Percentiles rank a stretch among this genome's conserved stretches.
phyloP scores from a whole-genome alignment of 176 grass and related monocot species.

The Musa schizocarpa region DNA sequence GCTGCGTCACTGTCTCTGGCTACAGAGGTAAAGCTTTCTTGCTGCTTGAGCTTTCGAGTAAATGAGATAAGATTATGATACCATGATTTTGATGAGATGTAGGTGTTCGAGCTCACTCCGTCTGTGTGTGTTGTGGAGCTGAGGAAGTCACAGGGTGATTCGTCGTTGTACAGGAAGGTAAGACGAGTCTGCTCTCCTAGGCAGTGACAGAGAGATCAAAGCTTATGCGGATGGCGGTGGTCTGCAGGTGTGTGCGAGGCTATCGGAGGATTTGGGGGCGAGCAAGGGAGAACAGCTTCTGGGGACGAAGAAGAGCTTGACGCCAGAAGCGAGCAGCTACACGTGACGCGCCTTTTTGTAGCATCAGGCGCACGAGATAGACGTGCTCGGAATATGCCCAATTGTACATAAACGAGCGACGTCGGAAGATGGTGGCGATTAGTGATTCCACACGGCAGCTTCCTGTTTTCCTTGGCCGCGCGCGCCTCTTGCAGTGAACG shows the following conservation, averaged over 20 bases:
- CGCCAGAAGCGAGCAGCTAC: too few species aligned
- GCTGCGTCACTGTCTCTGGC: conserved; percentile 41
- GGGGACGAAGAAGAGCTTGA: neutral
- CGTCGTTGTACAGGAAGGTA: conserved; percentile 69
- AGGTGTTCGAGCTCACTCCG: conserved; percentile 83
- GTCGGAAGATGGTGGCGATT: too few species aligned
- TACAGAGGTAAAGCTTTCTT: conserved; percentile 38
- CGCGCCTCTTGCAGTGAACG: too few species aligned
- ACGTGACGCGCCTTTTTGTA: neutral
- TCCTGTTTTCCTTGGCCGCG: too few species aligned
- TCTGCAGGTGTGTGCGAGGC: conserved; percentile 7
- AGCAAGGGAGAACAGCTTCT: neutral
- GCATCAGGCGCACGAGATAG: neutral
- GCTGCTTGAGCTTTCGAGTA: too few species aligned
- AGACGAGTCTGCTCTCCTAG: too few species aligned
- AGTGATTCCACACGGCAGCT: too few species aligned
- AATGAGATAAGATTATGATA: too few species aligned
- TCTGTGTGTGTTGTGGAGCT: conserved; percentile 78
- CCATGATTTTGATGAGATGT: neutral
- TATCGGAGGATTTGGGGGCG: conserved; percentile 6
- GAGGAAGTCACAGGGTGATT: conserved; percentile 67
- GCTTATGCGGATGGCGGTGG: too few species aligned
- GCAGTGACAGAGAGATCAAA: too few species aligned
- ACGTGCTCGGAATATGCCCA: too few species aligned
- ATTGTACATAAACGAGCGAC: too few species aligned